Conservation (phyloP, 2,329 filamentous ascomycete species). For the Trichoderma asperellum region DNA sequence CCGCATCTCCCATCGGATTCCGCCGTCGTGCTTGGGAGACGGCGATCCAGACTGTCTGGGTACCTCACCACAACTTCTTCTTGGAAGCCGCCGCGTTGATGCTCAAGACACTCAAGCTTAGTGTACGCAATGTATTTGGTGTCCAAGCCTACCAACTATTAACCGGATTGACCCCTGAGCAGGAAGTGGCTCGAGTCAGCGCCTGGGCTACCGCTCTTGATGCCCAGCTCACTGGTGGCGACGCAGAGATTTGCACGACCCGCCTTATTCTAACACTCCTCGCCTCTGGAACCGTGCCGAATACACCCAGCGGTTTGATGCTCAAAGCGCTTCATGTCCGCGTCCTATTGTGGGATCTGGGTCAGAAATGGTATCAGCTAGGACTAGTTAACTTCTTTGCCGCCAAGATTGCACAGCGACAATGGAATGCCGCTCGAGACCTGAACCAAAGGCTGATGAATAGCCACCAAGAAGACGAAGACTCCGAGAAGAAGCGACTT, state of each 20-base stretch:
- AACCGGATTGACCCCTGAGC: slow-evolving; percentile 79
- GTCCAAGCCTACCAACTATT: slow-evolving; percentile 75
- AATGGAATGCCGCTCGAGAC: slow-evolving; percentile 80
- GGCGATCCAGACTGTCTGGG: slow-evolving; percentile 88
- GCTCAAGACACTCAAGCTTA: slow-evolving; percentile 81
- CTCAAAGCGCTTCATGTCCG: slow-evolving; percentile 89
- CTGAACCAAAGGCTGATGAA: slow-evolving; percentile 49
- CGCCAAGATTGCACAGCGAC: slow-evolving; percentile 71
- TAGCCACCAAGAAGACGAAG: not conserved
- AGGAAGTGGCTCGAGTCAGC: slow-evolving; percentile 84
- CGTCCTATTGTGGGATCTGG: slow-evolving; percentile 81
- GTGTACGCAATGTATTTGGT: slow-evolving; percentile 76
- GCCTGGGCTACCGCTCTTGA: slow-evolving; percentile 94
- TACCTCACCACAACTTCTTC: slow-evolving; percentile 83
- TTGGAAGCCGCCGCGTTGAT: slow-evolving; percentile 81
- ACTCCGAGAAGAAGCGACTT: slow-evolving; percentile 1
- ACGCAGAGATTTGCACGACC: slow-evolving; percentile 86
- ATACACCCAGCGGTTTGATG: slow-evolving; percentile 83
- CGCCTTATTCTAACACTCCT: slow-evolving; percentile 83
- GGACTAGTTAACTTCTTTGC: slow-evolving; percentile 70
- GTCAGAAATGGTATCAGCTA: slow-evolving; percentile 67
- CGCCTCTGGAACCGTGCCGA: slow-evolving; percentile 83
- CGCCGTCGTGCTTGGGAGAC: slow-evolving; percentile 91
- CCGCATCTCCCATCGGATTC: slow-evolving; percentile 82
- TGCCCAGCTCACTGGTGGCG: slow-evolving; percentile 87